phyloP scores from a whole-genome alignment of 176 grass and related monocot genomes.

The Raddia distichophylla region DNA sequence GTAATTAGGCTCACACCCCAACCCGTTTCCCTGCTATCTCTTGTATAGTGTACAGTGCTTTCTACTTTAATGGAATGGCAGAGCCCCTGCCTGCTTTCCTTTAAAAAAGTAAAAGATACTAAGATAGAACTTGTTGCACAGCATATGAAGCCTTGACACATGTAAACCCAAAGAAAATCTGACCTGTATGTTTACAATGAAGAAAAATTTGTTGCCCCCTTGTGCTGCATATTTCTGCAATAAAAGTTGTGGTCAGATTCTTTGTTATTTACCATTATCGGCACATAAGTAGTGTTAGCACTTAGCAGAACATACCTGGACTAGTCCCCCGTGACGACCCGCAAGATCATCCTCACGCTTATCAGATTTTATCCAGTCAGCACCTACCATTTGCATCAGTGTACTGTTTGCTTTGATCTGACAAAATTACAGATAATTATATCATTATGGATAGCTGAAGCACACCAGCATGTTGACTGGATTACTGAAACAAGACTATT shows the following conservation, averaged over 20 bases:
- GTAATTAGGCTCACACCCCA: too few species aligned
- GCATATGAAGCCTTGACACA: background rate
- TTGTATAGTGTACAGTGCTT: too few species aligned
- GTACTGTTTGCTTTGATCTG: slow-evolving; percentile 92
- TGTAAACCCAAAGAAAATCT: slow-evolving; percentile 22
- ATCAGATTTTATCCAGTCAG: slow-evolving; percentile 96
- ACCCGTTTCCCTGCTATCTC: too few species aligned
- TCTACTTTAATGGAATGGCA: too few species aligned
- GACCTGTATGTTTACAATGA: slow-evolving; percentile 97
- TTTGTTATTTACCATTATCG: background rate
- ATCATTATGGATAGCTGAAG: slow-evolving; percentile 21
- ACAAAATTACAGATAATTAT: slow-evolving; percentile 31
- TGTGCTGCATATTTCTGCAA: slow-evolving; percentile 92
- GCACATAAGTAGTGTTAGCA: background rate
- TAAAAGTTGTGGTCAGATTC: slow-evolving; percentile 31
- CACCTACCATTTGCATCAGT: slow-evolving; percentile 97
- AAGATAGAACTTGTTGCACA: background rate
- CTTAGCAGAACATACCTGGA: slow-evolving; percentile 72
- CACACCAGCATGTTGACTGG: background rate
- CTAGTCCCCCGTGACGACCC: slow-evolving; percentile 73
- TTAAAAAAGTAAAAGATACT: background rate
- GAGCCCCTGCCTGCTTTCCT: too few species aligned
- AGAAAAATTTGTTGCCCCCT: slow-evolving; percentile 87
- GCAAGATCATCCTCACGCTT: slow-evolving; percentile 97
- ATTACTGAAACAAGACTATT: slow-evolving; percentile 15